Base-by-base conservation (phyloP, 2,329 filamentous ascomycete genomes). In the Monilinia fructicola region DNA sequence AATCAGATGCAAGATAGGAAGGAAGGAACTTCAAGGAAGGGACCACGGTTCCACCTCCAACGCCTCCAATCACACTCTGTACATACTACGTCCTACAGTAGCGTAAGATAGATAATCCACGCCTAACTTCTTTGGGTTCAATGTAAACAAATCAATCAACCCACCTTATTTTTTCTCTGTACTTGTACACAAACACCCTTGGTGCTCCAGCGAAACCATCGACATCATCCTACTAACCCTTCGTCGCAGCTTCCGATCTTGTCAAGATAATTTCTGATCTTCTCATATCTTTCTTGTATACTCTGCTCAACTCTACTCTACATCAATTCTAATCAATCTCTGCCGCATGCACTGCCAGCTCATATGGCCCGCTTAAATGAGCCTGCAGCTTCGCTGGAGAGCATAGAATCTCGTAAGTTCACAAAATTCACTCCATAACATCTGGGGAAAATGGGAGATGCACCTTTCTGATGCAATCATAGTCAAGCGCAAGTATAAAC, bases 281-380 rank as follows among this genome's bases (percentile, higher is more conserved):
- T 61, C n/a, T 65, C 48, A 31, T 21, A 38, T 38, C 38, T 61
- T 10, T 59, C 9, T 38, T 6, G 50, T 35, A 48, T 23, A 46
- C 35, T n/a, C 14, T 54, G 48, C n/a, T n/a, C n/a, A n/a, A n/a
- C n/a, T n/a, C n/a, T n/a, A 38, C 52, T 16, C 40, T 42, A 42
- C 16, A 14, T 16, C 40, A 16, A 16, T 16, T 14, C 16, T 42
- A 42, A 42, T 16, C 40, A 12, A 35, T 44, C 54, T 65, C 62
- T 71, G 72, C 71, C 73, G 71, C 70, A 76, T 75, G 73, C 67
- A 52, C 54, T 61, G 64, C 64, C 62, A 69, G 61, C 67, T 64
- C 67, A 69, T 31, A 94, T 94, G 91, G 91, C 91, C 80, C 86
- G 90, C 80, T 84, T 94, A 73, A 93, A 93, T 80, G 90, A 93